A percentile compares a stretch with the other conserved stretches of the same genome.
Evolutionary conservation across 441 rosid species (phyloP).

Genomic region (Pelargonium citronellum): DNA sequence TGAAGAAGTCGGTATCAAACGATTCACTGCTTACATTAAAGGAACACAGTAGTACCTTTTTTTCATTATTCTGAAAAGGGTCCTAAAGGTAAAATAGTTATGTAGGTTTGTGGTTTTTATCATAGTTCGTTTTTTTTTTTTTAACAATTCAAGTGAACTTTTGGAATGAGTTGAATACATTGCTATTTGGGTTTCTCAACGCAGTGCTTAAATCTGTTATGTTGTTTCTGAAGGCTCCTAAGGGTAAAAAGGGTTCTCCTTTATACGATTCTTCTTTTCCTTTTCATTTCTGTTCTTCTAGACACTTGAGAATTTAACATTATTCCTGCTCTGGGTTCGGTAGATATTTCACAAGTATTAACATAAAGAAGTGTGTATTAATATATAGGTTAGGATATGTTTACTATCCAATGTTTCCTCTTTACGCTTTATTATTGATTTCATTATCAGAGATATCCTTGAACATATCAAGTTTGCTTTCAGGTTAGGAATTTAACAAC

Average conservation of each 20-base stretch:
- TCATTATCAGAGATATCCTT: conserved; percentile 1
- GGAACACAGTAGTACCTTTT: too few species aligned
- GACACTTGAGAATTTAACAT: neutral
- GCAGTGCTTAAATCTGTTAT: neutral
- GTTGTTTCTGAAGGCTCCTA: neutral
- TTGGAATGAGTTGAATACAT: neutral
- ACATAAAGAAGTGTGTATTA: neutral
- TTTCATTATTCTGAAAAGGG: too few species aligned
- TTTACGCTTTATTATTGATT: neutral
- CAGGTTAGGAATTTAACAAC: conserved; percentile 32
- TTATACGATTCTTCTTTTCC: neutral
- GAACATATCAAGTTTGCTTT: conserved; percentile 17
- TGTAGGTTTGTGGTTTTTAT: too few species aligned
- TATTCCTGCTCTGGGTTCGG: neutral
- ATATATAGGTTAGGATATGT: neutral
- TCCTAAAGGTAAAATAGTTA: too few species aligned
- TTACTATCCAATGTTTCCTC: neutral
- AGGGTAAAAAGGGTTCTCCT: neutral
- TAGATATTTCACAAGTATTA: neutral
- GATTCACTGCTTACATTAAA: too few species aligned
- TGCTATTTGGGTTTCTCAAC: neutral
- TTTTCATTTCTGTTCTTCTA: neutral
- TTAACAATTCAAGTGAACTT: neutral
- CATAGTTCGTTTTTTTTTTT: too few species aligned
- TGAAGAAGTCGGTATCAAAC: too few species aligned